Base-by-base conservation (phyloP, 1,284 basidiomycete genomes). In the Fistulina hepatica region DNA sequence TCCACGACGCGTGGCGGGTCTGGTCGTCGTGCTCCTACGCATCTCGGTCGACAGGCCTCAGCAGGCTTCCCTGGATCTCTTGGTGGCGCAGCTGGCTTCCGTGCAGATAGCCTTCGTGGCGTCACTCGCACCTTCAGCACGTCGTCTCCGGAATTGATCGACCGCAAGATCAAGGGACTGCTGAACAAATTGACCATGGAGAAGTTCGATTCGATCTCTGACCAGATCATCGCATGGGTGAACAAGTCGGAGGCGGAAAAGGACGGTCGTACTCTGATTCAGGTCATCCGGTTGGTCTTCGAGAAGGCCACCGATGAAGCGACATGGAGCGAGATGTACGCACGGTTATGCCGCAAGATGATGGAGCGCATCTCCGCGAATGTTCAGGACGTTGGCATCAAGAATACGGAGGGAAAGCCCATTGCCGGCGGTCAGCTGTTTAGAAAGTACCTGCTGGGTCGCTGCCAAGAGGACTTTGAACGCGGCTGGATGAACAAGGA, bases 181-280 rank as follows among this genome's bases (percentile, higher is more conserved):
- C 81, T 98, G 53, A 97, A 97, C 76, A 97, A 94, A 67, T 76
- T 97, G 34, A 94, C 93, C 2, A 82, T 93, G 73, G 91, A 97
- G 67, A 90, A 88, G 56, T 97, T 97, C 69, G 90, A 94, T 50
- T 83, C 85, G 6, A 95, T 97, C 52, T 93, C 85, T 5, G 74
- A 82, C 52, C 89, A 95, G 61, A 91, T 97, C 54, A 82, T 97
- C 47, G 65, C 73, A 13, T 97, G 86, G 86, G 93, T 91, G 31
- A 95, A 97, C 74, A 90, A 80, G 66, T 91, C 86, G 6, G 79
- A 82, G 61, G 73, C 81, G 49, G 93, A 98, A 71, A 86, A 76
- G 55, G 90, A 97, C 55, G 93, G 92, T 3, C 76, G 85, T 44
- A 95, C 92, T 2, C 74, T 97, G 51, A 90, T 93, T 50, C 88